These are phyloP conservation scores for Theileria annulata DNA, from an alignment of 169 alveolate species.

Conservation along the genomic window DNA sequence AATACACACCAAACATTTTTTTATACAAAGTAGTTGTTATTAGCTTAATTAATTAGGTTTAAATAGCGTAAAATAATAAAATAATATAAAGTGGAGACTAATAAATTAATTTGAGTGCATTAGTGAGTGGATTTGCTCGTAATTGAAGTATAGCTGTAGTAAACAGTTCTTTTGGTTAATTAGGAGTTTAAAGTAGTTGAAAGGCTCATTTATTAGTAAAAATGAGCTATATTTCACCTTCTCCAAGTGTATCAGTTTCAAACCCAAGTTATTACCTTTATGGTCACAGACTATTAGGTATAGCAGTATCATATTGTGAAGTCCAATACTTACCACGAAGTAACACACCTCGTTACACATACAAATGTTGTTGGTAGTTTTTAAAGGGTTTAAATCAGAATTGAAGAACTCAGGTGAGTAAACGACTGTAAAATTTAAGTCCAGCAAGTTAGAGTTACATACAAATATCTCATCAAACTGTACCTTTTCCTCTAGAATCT, in stretches of 20 bases:
- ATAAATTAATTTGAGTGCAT: too few species aligned
- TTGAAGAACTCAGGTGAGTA: not conserved
- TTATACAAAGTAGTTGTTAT: not conserved
- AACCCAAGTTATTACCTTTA: not conserved
- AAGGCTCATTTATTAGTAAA: not conserved
- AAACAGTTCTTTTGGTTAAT: not conserved
- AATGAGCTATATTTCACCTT: not conserved
- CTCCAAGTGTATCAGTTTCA: not conserved
- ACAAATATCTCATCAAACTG: slow-evolving; percentile 6
- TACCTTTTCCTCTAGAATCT: not conserved
- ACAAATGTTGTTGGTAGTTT: not conserved
- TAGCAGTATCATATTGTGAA: not conserved
- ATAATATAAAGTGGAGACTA: too few species aligned
- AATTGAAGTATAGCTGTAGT: slow-evolving; percentile 1
- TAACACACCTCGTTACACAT: not conserved
- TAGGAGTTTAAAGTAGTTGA: not conserved
- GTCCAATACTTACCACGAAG: slow-evolving; percentile 7
- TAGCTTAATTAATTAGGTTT: not conserved
- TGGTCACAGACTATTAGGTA: not conserved
- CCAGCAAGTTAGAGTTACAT: not conserved
- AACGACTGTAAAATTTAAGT: not conserved
- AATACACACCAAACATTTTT: too few species aligned
- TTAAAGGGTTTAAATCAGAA: not conserved
- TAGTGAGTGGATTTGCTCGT: not conserved
- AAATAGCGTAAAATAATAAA: not conserved